Evolutionary conservation across 495 filamentous ascomycete genomes (phyloP), one percentile per base, ranked within the genome.

Genomic region (Annulohypoxylon nitens): DNA sequence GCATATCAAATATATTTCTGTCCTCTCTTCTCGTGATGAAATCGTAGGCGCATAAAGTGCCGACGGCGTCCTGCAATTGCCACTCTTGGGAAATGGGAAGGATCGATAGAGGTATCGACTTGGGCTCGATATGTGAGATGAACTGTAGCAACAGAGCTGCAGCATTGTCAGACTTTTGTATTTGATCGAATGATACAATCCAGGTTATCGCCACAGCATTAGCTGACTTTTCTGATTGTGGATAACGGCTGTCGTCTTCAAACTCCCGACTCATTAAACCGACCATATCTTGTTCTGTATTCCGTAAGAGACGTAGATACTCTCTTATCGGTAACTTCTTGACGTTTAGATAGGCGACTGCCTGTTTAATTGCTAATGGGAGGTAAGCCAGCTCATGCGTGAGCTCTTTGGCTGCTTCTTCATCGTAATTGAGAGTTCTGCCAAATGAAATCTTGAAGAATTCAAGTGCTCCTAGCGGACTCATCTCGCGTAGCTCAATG

Each of bases 171-270:
- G 61, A 48, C 7, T 75, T 39, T 33, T 66, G 78, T 10, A 89
- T 85, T 67, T 88, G 83, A 0, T 78, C 64, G 57, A 90, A 87
- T 0, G 87, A 88, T 0, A 87, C 83, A 0, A 85, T 76, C 87
- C 86, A 90, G 0, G 88, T 90, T 0, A 79, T 81, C 1, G 85
- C 86, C 0, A 90, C 80, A 3, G 88, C 80, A 63, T 88, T 90
- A 16, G 83, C 76, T 14, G 71, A 78, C 5, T 77, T 79, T 23
- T 23, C 20, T 23, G 20, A 23, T 1, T 23, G 20, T 4, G 37
- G 41, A 63, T 88, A 86, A 55, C 85, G 74, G 9, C 78, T 71
- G 5, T 81, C 69, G 36, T 88, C 85, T 5, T 80, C 77, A 59
- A 88, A 90, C 4, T 88, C 86, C 73, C 81, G 71, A 62, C 83